phyloP scores from a whole-genome alignment of 495 filamentous ascomycete species.

The Parathielavia hyrcaniae region DNA sequence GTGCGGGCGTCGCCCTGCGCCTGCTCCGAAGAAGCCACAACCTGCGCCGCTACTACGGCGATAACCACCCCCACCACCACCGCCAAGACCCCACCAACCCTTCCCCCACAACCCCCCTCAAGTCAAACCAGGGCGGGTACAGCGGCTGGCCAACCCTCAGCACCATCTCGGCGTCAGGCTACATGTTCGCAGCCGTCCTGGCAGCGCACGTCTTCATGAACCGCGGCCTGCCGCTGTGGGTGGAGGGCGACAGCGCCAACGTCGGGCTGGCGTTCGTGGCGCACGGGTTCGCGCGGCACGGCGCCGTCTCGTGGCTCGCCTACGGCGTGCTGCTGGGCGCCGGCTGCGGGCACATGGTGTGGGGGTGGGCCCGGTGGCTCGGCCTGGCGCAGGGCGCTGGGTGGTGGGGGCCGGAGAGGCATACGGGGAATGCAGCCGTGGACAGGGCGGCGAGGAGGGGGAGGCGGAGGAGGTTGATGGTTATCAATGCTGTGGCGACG shows the following conservation, averaged over 20 bases:
- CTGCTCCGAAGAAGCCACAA: constrained; percentile 63
- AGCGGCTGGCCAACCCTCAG: constrained; percentile 63
- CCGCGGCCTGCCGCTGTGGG: constrained; percentile 59
- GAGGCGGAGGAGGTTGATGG: constrained; percentile 58
- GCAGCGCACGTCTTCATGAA: constrained; percentile 65
- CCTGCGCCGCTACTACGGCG: constrained; percentile 60
- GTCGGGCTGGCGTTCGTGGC: constrained; percentile 74
- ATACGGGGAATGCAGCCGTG: constrained; percentile 27
- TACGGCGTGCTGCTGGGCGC: constrained; percentile 63
- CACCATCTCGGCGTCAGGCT: constrained; percentile 61
- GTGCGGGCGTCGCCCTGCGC: constrained; percentile 67
- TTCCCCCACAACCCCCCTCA: too few species aligned
- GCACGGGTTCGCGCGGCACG: constrained; percentile 74
- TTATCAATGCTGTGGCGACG: constrained; percentile 57
- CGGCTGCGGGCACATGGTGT: constrained; percentile 72
- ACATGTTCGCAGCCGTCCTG: constrained; percentile 55
- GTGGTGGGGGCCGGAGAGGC: constrained; percentile 26
- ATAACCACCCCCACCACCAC: constrained; percentile 14
- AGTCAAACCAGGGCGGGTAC: too few species aligned
- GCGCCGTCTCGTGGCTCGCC: constrained; percentile 56
- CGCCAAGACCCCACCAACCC: constrained; percentile 2
- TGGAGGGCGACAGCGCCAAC: constrained; percentile 77
- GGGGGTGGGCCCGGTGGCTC: constrained; percentile 75
- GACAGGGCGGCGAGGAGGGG: constrained; percentile 40
- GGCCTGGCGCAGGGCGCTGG: constrained; percentile 42